phyloP scores from a whole-genome alignment of 2,329 filamentous ascomycete species.

The Magnaporthales sp. region DNA sequence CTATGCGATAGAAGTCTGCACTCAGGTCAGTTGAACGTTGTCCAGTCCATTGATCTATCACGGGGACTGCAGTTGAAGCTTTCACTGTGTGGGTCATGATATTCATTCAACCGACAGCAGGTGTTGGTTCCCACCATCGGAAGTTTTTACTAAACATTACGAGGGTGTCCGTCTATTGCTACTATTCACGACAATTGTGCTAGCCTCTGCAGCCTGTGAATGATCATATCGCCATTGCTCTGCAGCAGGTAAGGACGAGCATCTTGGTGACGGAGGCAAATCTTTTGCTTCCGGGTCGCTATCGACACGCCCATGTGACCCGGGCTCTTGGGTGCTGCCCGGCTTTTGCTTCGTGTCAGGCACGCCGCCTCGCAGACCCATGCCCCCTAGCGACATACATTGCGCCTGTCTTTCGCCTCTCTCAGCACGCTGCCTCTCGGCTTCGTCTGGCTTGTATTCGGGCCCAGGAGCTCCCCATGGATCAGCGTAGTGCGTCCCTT shows the following conservation, averaged over 20 bases:
- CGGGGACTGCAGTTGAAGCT: neutral
- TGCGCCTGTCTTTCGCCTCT: conserved; percentile 17
- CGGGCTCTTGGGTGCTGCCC: neutral
- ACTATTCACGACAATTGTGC: neutral
- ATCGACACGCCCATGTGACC: neutral
- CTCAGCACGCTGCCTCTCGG: conserved; percentile 13
- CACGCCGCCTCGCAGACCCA: neutral
- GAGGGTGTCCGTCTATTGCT: neutral
- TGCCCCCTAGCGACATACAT: conserved; percentile 6
- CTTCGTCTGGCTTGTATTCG: conserved; percentile 13
- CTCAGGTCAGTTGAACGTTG: neutral
- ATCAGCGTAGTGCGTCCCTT: conserved; percentile 3
- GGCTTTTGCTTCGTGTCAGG: neutral
- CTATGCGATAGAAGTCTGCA: neutral
- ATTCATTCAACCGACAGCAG: neutral
- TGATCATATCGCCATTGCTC: too few relatives aligned
- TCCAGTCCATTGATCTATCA: neutral
- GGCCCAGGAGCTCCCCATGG: conserved; percentile 10
- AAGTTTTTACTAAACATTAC: neutral
- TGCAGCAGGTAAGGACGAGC: too few relatives aligned
- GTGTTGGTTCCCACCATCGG: neutral
- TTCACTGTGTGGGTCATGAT: neutral
- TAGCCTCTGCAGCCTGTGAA: neutral
- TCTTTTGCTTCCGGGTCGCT: neutral
- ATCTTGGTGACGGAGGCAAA: neutral